Evolutionary conservation across 2,329 filamentous ascomycete genomes (phyloP).

Genomic region (Aspergillus calidoustus): DNA sequence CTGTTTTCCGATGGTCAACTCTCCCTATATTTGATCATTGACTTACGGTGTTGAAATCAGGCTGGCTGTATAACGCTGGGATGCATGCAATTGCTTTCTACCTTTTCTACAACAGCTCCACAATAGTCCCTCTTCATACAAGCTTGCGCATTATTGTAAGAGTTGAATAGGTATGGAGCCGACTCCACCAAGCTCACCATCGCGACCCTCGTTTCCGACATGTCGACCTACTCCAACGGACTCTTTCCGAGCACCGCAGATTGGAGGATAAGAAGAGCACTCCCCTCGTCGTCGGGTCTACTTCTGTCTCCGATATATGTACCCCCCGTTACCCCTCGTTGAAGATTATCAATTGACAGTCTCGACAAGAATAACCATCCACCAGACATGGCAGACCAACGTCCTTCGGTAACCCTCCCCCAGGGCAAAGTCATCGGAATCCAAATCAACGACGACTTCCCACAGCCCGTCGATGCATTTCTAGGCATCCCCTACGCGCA

Average conservation of each 20-base stretch:
- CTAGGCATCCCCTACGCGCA: slow-evolving; percentile 27
- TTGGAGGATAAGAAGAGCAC: slow-evolving; percentile 12
- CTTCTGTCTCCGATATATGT: slow-evolving; percentile 1
- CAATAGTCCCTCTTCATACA: not conserved
- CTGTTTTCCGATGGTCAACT: not conserved
- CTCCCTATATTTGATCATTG: not conserved
- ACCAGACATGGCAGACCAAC: not conserved
- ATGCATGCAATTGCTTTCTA: not conserved
- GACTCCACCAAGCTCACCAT: not conserved
- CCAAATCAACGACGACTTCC: slow-evolving; percentile 26
- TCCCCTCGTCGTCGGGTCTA: not conserved
- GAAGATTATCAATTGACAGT: not conserved
- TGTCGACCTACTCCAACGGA: slow-evolving; percentile 7
- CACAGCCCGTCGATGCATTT: slow-evolving; percentile 45
- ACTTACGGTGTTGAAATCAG: no score
- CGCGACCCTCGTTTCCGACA: not conserved
- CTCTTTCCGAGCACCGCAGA: slow-evolving; percentile 6
- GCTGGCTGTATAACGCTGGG: no score
- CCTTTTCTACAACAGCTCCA: not conserved
- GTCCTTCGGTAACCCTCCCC: slow-evolving; percentile 23
- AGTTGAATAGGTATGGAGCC: not conserved
- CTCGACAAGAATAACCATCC: not conserved
- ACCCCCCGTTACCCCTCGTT: not conserved
- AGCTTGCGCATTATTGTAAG: not conserved
- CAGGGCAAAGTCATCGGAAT: slow-evolving; percentile 40